A percentile compares a stretch with the other conserved stretches of the same genome.
Evolutionary conservation across 1,284 basidiomycete genomes (phyloP).

Genomic region (Pascua guehoae): DNA sequence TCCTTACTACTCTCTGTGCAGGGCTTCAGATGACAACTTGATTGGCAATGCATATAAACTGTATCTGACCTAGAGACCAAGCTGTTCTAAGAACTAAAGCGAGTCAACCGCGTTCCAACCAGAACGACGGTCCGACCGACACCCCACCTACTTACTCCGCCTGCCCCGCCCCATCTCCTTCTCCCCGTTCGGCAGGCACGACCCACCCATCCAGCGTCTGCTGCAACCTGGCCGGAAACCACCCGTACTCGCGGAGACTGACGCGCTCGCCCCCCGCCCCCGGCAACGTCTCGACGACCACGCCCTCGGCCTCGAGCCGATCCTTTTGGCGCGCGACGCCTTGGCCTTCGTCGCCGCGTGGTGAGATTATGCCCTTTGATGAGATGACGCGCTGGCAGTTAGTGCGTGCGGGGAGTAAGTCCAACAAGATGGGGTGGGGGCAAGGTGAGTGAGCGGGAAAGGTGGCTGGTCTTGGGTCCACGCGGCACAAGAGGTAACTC

Average conservation of each 20-base stretch:
- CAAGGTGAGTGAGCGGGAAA: too few relatives aligned
- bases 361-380: slow-evolving; percentile 60
- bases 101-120: too few relatives aligned
- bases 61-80: too few relatives aligned
- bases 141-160: too few relatives aligned
- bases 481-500: too few relatives aligned
- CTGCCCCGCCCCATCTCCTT: not conserved
- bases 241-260: slow-evolving; percentile 56
- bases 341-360: slow-evolving; percentile 67
- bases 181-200: not conserved
- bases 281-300: slow-evolving; percentile 56
- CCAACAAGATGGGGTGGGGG: too few relatives aligned
- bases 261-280: slow-evolving; percentile 53
- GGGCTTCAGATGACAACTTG: too few relatives aligned
- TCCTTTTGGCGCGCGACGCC: slow-evolving; percentile 65
- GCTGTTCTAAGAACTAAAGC: too few relatives aligned
- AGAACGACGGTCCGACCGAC: too few relatives aligned
- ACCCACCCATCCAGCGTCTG: slow-evolving; percentile 17
- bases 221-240: slow-evolving; percentile 56
- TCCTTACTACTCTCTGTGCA: too few relatives aligned
- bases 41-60: too few relatives aligned
- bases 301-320: slow-evolving; percentile 65
- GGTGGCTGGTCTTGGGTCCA: too few relatives aligned
- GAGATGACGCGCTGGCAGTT: slow-evolving; percentile 42
- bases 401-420: not conserved